Base-by-base conservation (phyloP, 75 land plant genomes). In the Ceratopteris richardii region DNA sequence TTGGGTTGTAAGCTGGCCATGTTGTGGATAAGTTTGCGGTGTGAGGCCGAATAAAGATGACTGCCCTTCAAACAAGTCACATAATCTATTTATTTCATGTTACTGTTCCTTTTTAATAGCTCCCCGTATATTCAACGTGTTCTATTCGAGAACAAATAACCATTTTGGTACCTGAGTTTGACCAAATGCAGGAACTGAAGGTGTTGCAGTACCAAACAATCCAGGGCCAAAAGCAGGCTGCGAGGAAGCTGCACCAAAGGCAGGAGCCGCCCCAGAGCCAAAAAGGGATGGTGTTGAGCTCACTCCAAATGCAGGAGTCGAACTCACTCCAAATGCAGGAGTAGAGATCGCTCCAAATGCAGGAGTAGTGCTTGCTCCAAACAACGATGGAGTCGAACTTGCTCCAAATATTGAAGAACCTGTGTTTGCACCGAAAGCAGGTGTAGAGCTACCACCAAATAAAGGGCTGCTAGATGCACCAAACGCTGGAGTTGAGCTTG, bases 1-100 rank as follows among this genome's bases (percentile, higher is more conserved):
- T 62, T 90, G 99, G 23, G 99, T 95, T 14, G 85, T 81, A 60
- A 95, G 44, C 69, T 81, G 91, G 17, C 66, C 37, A 41, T 64
- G 54, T 36, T 61, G 62, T 29, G 63, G 57, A 29, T 66, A 37
- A 1, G 87, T 51, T 29, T 62, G 67, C 21, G 58, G 66, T 54
- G 56, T 31, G 42, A 50, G 29, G n/a, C 66, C 59, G 47, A 33
- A 48, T 16, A 59, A 11, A 37, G 67, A 54, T 61, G 72, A 17
- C 40, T 71, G 71, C n/a, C 43, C 54, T 31, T 54, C 31, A 28
- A 31, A 58, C 5, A 17, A 14, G 17, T 5, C 37, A 33, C 37
- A 9, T 33, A 33, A 33, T 33, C 9, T 9, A 33, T 9, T 33
- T 4, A 33, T 33, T 9, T 4, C n/a, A n/a, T n/a, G n/a, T n/a